Evolutionary conservation across 352 stramenopile species (phyloP).

Genomic region (Saprolegnia diclina): DNA sequence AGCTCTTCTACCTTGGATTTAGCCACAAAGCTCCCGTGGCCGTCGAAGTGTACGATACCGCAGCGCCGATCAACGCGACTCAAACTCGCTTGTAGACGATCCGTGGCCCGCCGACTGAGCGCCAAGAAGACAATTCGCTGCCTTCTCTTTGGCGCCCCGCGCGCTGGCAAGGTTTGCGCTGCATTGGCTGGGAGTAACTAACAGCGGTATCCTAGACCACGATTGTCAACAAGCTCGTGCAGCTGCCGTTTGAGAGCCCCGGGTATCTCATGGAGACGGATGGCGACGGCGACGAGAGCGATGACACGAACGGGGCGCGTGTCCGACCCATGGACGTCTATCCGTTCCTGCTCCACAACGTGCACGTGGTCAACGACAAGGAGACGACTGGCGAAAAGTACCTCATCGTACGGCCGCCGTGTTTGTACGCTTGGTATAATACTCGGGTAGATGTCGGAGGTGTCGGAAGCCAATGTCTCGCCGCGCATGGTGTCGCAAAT

Average conservation of each 20-base stretch:
- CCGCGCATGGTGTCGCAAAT: constrained; percentile 21
- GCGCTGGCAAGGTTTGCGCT: constrained; percentile 38
- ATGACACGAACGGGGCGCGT: not conserved
- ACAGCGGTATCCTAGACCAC: not conserved
- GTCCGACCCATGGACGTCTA: constrained; percentile 13
- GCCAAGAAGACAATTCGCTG: constrained; percentile 16
- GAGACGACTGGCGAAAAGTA: constrained; percentile 1
- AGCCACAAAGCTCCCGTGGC: constrained; percentile 62
- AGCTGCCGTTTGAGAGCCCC: constrained; percentile 3
- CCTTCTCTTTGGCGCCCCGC: constrained; percentile 40
- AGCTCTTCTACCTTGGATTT: constrained; percentile 78
- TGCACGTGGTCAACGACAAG: constrained; percentile 21
- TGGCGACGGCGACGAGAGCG: not conserved
- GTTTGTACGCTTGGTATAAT: not conserved
- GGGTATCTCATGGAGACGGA: constrained; percentile 1
- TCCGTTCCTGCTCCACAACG: constrained; percentile 28
- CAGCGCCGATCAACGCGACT: constrained; percentile 27
- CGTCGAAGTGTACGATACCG: constrained; percentile 56
- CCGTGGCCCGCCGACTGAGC: not conserved
- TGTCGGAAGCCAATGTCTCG: constrained; percentile 19
- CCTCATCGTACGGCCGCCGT: constrained; percentile 12
- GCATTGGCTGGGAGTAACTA: too few species aligned
- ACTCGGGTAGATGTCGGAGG: constrained; percentile 18
- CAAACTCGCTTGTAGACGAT: constrained; percentile 21
- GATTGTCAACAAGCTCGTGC: constrained; percentile 10